Evolutionary conservation across 768 basidiomycete species (phyloP).

Genomic region (Ramaria rubella): DNA sequence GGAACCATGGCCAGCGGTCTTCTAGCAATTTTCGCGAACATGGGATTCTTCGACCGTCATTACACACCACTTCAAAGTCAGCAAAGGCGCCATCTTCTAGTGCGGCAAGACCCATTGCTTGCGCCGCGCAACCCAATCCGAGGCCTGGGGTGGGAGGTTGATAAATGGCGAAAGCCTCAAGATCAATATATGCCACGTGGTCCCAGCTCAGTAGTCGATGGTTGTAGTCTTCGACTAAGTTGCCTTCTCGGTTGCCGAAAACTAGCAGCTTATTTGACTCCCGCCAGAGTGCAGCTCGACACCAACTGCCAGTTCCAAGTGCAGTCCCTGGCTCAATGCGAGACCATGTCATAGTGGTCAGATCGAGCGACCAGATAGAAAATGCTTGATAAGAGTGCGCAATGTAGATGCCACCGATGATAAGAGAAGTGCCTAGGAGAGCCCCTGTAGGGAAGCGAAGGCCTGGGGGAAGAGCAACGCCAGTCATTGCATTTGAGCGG

Average conservation of each 20-base stretch:
- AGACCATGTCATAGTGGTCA: constrained; percentile 76
- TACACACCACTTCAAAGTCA: constrained; percentile 90
- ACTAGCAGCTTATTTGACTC: constrained; percentile 81
- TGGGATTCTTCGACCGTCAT: constrained; percentile 76
- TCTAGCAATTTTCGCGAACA: constrained; percentile 83
- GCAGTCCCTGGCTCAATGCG: constrained; percentile 85
- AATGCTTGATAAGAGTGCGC: constrained; percentile 92
- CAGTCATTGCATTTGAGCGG: constrained; percentile 74
- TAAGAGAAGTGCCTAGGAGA: constrained; percentile 82
- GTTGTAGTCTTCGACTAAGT: constrained; percentile 89
- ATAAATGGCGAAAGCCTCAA: constrained; percentile 95
- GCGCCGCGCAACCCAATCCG: constrained; percentile 62
- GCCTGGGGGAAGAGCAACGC: constrained; percentile 82
- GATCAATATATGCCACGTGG: constrained; percentile 82
- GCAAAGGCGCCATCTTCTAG: constrained; percentile 75
- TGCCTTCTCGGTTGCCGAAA: constrained; percentile 84
- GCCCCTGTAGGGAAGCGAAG: constrained; percentile 95
- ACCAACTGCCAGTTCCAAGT: constrained; percentile 88
- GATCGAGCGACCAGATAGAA: constrained; percentile 93
- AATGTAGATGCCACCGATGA: constrained; percentile 93
- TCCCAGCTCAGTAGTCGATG: constrained; percentile 87
- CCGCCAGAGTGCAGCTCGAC: constrained; percentile 78
- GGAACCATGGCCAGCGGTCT: constrained; percentile 95
- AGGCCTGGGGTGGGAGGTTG: constrained; percentile 58
- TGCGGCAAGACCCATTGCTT: constrained; percentile 77